A percentile compares a stretch with the other conserved stretches of the same genome.
These are phyloP conservation scores for Suhomyces wounanorum DNA, from an alignment of 1,139 yeast genomes.

Conservation along the genomic window DNA sequence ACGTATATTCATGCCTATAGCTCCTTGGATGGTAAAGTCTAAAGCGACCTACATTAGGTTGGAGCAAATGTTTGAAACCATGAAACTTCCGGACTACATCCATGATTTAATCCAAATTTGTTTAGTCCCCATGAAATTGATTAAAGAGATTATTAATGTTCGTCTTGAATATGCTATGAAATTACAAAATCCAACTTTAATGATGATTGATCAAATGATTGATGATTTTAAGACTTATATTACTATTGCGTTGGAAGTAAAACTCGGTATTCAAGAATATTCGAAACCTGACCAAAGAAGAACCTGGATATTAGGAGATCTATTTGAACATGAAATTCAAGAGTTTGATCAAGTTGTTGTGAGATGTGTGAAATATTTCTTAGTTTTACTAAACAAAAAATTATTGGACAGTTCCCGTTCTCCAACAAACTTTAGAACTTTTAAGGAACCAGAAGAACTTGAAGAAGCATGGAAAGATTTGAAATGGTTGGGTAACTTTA, in stretches of 20 bases:
- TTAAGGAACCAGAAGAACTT: constrained; percentile 89
- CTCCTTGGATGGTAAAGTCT: constrained; percentile 78
- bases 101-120: constrained; percentile 69
- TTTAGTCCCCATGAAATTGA: constrained; percentile 74
- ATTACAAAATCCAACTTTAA: constrained; percentile 82
- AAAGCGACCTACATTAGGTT: constrained; percentile 68
- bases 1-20: constrained; percentile 59
- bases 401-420: constrained; percentile 74
- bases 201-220: constrained; percentile 95
- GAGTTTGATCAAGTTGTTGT: constrained; percentile 73
- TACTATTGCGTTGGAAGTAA: constrained; percentile 72
- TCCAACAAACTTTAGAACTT: constrained; percentile 68
- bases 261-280: constrained; percentile 65
- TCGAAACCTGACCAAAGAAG: constrained; percentile 60
- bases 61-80: constrained; percentile 60
- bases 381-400: constrained; percentile 72
- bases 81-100: constrained; percentile 77
- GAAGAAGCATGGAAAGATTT: constrained; percentile 77
- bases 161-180: constrained; percentile 79
- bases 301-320: constrained; percentile 75
- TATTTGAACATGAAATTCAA: constrained; percentile 55
- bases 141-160: constrained; percentile 76
- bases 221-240: constrained; percentile 82
- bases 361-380: constrained; percentile 72
- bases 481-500: constrained; percentile 65